Evolutionary conservation across 225 moss, liverwort and hornwort species (phyloP).

Genomic region (Asterella californica): DNA sequence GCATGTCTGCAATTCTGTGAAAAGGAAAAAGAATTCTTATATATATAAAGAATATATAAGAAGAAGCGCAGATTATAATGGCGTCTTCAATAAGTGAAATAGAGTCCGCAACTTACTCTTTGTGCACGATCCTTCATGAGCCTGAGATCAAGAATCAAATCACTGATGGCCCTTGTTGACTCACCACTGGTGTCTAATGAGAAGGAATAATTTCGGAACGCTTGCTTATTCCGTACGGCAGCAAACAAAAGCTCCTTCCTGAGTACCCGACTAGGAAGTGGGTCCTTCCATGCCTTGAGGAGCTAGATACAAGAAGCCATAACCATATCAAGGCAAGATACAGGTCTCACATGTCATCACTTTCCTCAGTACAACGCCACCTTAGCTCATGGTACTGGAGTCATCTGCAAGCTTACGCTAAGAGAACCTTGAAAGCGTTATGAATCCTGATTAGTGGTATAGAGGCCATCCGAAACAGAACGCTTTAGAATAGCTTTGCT

Average conservation of each 20-base stretch:
- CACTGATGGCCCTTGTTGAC: slow-evolving; percentile 65
- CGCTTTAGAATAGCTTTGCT: background rate
- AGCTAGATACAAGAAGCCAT: slow-evolving; percentile 44
- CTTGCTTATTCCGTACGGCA: slow-evolving; percentile 67
- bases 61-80: background rate
- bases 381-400: background rate
- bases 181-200: slow-evolving; percentile 57
- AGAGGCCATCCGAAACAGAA: background rate
- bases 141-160: slow-evolving; percentile 71
- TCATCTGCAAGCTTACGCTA: background rate
- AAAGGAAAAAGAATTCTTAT: no score
- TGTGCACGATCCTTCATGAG: slow-evolving; percentile 44
- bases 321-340: background rate
- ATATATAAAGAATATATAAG: no score
- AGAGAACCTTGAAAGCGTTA: background rate
- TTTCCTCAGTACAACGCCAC: background rate
- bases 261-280: slow-evolving; percentile 73
- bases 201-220: slow-evolving; percentile 53
- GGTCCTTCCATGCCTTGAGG: slow-evolving; percentile 80
- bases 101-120: slow-evolving; percentile 15
- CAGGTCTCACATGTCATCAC: background rate
- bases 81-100: background rate
- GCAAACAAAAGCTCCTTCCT: slow-evolving; percentile 73
- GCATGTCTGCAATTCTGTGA: background rate
- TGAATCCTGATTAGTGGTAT: background rate